Percentiles rank a stretch among this genome's conserved stretches.
These are phyloP conservation scores for Fusarium nodosum DNA, from an alignment of 2,329 filamentous ascomycete species.

Conservation along the genomic window DNA sequence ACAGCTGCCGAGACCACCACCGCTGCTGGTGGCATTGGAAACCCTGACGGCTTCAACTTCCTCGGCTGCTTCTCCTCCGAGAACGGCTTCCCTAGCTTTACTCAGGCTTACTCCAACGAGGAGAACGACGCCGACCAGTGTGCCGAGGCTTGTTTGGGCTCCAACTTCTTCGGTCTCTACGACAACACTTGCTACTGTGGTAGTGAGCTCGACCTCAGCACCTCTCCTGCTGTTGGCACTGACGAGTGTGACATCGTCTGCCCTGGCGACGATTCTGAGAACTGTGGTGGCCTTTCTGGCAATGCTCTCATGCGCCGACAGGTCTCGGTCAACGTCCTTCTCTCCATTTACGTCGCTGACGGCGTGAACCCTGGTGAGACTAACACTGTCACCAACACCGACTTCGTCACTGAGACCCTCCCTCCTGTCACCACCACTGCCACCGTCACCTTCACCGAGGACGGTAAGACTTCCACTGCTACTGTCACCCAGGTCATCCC, in stretches of 20 bases:
- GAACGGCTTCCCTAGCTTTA: conserved; percentile 49
- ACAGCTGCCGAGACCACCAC: conserved; percentile 7
- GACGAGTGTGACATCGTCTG: conserved; percentile 48
- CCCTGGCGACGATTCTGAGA: conserved; percentile 46
- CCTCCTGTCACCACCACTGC: conserved; percentile 45
- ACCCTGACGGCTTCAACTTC: conserved; percentile 40
- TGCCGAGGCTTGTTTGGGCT: conserved; percentile 43
- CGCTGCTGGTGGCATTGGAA: conserved; percentile 12
- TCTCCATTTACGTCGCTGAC: conserved; percentile 40
- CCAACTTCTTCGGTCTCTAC: conserved; percentile 47
- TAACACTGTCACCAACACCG: conserved; percentile 32
- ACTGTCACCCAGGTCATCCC: conserved; percentile 45
- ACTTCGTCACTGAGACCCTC: conserved; percentile 47
- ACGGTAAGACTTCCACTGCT: conserved; percentile 41
- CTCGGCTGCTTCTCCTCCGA: conserved; percentile 51
- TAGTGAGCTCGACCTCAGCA: conserved; percentile 18
- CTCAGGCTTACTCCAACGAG: conserved; percentile 14
- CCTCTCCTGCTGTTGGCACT: conserved; percentile 23
- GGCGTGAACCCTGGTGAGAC: conserved; percentile 32
- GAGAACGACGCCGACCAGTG: conserved; percentile 44
- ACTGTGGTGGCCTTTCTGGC: conserved; percentile 48
- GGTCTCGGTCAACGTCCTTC: conserved; percentile 42
- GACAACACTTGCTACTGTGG: conserved; percentile 53
- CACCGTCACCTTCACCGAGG: conserved; percentile 50
- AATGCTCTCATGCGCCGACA: conserved; percentile 41